These are phyloP conservation scores for Colletotrichum aenigma DNA, from an alignment of 2,329 filamentous ascomycete species.

Conservation along the genomic window DNA sequence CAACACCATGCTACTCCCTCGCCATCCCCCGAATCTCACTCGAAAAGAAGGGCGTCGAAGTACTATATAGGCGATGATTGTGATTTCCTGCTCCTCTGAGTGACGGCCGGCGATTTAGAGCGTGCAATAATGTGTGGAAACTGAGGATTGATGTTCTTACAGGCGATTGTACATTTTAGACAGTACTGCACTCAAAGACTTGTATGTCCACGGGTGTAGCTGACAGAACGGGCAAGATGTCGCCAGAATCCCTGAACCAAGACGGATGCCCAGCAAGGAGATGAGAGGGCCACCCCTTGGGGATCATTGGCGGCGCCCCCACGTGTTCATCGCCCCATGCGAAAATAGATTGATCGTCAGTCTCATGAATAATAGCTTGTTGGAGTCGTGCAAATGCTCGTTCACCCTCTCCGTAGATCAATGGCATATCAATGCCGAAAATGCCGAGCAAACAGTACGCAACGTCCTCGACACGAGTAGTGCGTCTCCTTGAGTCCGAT, in stretches of 20 bases:
- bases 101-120: no score
- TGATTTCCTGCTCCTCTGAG: no score
- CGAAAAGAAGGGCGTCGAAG: no score
- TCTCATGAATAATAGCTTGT: background rate
- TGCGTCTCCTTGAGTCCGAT: conserved; percentile 2
- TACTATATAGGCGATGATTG: no score
- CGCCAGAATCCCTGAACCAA: background rate
- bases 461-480: conserved; percentile 24
- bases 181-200: no score
- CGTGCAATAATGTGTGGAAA: no score
- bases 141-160: no score
- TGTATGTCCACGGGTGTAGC: no score
- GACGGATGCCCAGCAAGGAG: background rate
- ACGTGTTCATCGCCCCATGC: background rate
- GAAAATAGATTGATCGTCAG: background rate
- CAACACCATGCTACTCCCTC: no score
- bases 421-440: conserved; percentile 28
- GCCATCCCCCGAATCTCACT: no score
- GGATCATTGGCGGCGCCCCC: background rate
- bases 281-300: background rate
- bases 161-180: no score
- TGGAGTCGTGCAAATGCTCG: conserved; percentile 24
- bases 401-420: conserved; percentile 29
- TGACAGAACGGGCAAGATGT: background rate
- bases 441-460: conserved; percentile 30